Percentiles rank a stretch among this genome's conserved stretches.
These are phyloP conservation scores for Lipomyces orientalis DNA, from an alignment of 805 yeast species.

Conservation along the genomic window DNA sequence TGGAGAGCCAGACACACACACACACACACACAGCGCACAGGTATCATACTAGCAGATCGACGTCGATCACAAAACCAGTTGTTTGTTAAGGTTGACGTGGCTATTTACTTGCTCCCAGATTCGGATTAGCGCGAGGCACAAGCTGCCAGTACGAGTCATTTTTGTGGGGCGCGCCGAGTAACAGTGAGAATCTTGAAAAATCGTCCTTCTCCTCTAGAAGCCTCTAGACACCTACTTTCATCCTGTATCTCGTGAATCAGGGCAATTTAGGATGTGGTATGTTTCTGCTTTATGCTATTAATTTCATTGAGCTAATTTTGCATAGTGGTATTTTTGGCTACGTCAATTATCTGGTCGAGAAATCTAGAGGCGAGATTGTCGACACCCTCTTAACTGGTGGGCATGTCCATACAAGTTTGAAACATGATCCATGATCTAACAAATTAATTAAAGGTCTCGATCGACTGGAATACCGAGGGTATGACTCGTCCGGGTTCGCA, in stretches of 20 bases:
- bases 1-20: too few species aligned
- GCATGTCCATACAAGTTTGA: constrained; percentile 30
- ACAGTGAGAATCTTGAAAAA: too few species aligned
- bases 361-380: constrained; percentile 87
- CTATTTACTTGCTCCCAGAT: too few species aligned
- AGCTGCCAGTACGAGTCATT: too few species aligned
- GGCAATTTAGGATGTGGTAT: constrained; percentile 3
- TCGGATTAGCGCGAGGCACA: too few species aligned
- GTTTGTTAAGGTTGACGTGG: too few species aligned
- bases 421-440: background rate
- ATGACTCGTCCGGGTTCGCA: constrained; percentile 96
- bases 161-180: too few species aligned
- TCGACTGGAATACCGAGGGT: constrained; percentile 96
- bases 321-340: constrained; percentile 94
- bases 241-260: background rate
- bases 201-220: background rate
- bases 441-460: constrained; percentile 48
- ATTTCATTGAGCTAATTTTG: constrained; percentile 7
- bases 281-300: background rate
- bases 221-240: background rate
- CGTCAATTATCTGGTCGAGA: constrained; percentile 90
- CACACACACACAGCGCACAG: too few species aligned
- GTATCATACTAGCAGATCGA: too few species aligned
- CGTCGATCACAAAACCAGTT: too few species aligned
- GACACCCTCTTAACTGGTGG: constrained; percentile 86